phyloP scores from a whole-genome alignment of 2,329 filamentous ascomycete species.

The Sporothrix dimorphospora region DNA sequence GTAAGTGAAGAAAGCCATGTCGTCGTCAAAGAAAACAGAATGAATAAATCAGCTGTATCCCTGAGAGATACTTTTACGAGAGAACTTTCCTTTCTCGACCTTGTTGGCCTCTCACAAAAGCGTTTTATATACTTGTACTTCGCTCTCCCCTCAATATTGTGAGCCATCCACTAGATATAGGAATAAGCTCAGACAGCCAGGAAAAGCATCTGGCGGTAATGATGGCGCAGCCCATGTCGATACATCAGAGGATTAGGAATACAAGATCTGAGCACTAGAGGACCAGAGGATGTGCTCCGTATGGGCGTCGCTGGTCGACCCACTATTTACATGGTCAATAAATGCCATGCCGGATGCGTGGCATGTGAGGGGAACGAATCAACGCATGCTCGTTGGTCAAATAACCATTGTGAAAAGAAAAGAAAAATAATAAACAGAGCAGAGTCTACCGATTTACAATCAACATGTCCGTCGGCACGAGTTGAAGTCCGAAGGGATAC shows the following conservation, averaged over 20 bases:
- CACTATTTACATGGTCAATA: neutral
- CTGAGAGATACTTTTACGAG: too few relatives aligned
- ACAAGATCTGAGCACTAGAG: neutral
- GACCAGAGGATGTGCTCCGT: neutral
- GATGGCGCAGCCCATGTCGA: neutral
- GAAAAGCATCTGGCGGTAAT: neutral
- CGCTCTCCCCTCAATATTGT: too few relatives aligned
- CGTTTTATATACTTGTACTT: too few relatives aligned
- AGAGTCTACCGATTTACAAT: neutral
- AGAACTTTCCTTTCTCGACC: too few relatives aligned
- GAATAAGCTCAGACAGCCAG: neutral
- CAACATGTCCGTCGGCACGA: neutral
- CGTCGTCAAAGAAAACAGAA: neutral
- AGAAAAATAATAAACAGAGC: neutral
- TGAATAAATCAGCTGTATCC: neutral
- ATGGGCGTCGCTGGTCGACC: neutral
- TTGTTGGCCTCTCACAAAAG: too few relatives aligned
- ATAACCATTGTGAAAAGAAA: neutral
- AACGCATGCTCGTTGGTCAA: neutral
- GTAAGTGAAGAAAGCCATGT: neutral
- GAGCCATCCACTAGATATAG: too few relatives aligned
- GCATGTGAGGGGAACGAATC: neutral
- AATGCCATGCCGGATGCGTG: neutral
- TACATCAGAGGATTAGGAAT: neutral
- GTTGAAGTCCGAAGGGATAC: neutral